phyloP scores from a whole-genome alignment of 495 filamentous ascomycete genomes.

The Evansstolkia leycettana region DNA sequence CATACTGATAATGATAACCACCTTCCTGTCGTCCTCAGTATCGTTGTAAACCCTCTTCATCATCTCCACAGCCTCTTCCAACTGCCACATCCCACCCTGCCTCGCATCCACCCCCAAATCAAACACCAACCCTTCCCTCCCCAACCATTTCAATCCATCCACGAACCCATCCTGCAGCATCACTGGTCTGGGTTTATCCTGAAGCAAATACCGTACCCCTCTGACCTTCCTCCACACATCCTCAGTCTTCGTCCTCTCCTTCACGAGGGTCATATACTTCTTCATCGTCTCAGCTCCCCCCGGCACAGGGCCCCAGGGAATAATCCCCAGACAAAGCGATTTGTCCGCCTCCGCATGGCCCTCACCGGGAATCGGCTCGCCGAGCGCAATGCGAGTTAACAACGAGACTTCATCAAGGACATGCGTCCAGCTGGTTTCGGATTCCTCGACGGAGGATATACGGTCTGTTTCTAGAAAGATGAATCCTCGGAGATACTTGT shows the following conservation, averaged over 20 bases:
- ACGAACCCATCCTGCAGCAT: constrained; percentile 51
- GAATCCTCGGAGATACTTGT: constrained; percentile 48
- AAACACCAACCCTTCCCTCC: constrained; percentile 51
- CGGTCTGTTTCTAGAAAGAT: constrained; percentile 77
- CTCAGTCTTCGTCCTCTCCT: constrained; percentile 13
- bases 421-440: constrained; percentile 37
- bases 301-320: constrained; percentile 73
- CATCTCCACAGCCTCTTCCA: constrained; percentile 62
- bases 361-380: constrained; percentile 42
- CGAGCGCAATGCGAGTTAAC: constrained; percentile 49
- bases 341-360: constrained; percentile 41
- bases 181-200: constrained; percentile 55
- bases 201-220: constrained; percentile 71
- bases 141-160: constrained; percentile 56
- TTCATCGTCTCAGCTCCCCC: constrained; percentile 37
- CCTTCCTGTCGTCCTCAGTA: constrained; percentile 43
- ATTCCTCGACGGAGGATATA: constrained; percentile 38
- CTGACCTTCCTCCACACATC: constrained; percentile 41
- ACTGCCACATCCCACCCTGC: constrained; percentile 53
- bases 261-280: constrained; percentile 37
- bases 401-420: constrained; percentile 63
- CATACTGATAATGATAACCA: constrained; percentile 55
- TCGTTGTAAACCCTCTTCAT: constrained; percentile 50
- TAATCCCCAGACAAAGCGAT: constrained; percentile 47
- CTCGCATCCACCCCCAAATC: constrained; percentile 73